Percentiles rank a stretch among this genome's conserved stretches.
Evolutionary conservation across 768 basidiomycete species (phyloP).

Genomic region (Kwoniella pini): DNA sequence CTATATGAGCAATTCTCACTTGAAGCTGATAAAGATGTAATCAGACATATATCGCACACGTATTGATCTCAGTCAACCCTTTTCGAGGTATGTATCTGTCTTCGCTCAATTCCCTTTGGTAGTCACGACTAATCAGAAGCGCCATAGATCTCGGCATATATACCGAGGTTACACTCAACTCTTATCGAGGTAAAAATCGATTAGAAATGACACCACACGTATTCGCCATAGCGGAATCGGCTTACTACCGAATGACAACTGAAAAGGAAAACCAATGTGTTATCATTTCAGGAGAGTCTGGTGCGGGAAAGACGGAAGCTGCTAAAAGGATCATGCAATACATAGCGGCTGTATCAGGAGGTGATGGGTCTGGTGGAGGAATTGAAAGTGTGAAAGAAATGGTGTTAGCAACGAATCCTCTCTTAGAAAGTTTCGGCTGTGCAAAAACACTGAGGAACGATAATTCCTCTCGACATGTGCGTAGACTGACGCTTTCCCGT

Average conservation of each 20-base stretch:
- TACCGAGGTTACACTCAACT: conserved; percentile 78
- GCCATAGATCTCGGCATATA: conserved; percentile 93
- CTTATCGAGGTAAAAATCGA: conserved; percentile 93
- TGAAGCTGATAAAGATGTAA: conserved; percentile 4
- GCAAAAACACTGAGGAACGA: conserved; percentile 98
- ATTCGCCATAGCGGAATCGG: conserved; percentile 91
- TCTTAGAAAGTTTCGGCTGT: conserved; percentile 97
- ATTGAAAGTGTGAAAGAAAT: conserved; percentile 99
- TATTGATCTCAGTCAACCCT: conserved; percentile 98
- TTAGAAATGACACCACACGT: conserved; percentile 98
- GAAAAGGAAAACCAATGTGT: conserved; percentile 99
- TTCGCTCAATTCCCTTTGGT: not conserved
- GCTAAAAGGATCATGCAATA: conserved; percentile 99
- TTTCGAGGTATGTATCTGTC: conserved; percentile 70
- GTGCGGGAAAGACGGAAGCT: conserved; percentile 98
- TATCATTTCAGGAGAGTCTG: conserved; percentile 98
- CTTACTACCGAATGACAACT: conserved; percentile 99
- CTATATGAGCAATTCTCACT: not conserved
- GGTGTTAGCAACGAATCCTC: conserved; percentile 96
- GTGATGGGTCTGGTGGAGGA: conserved; percentile 68
- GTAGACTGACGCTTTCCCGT: conserved; percentile 57
- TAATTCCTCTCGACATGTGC: conserved; percentile 95
- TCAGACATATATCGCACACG: conserved; percentile 95
- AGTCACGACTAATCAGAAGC: too few species aligned
- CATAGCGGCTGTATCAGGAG: conserved; percentile 84